Evolutionary conservation across 1,284 basidiomycete genomes (phyloP).

Genomic region (Trametes polyzona): DNA sequence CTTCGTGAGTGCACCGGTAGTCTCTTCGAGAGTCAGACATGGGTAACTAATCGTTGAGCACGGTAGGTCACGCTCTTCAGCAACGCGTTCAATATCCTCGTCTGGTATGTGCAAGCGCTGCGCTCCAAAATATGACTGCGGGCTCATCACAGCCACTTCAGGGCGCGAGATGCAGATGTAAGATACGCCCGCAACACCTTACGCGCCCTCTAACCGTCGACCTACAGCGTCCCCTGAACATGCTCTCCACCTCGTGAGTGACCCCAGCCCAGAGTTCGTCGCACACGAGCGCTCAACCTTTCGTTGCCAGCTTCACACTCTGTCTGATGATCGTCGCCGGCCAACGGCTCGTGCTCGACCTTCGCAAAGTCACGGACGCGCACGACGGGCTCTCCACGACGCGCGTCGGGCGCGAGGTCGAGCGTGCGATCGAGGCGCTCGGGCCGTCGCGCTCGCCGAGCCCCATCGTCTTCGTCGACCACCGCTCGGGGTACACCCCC

Average conservation of each 20-base stretch:
- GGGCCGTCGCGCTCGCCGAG: slow-evolving; percentile 17
- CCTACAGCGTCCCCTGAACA: slow-evolving; percentile 20
- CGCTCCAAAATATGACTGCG: too few species aligned
- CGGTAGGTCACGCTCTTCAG: slow-evolving; percentile 16
- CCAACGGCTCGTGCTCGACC: slow-evolving; percentile 29
- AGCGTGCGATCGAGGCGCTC: slow-evolving; percentile 23
- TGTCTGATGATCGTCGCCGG: slow-evolving; percentile 26
- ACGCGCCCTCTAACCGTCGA: background rate
- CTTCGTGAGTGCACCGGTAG: background rate
- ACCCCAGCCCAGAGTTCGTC: background rate
- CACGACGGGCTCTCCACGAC: slow-evolving; percentile 24
- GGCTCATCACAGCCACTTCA: too few species aligned
- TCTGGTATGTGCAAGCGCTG: slow-evolving; percentile 14
- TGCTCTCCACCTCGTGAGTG: slow-evolving; percentile 19
- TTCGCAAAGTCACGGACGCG: slow-evolving; percentile 23
- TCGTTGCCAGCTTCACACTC: slow-evolving; percentile 20
- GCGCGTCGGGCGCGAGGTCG: slow-evolving; percentile 25
- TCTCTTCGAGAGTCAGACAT: too few species aligned
- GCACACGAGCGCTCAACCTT: too few species aligned
- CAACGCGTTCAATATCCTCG: slow-evolving; percentile 24
- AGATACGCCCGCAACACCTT: background rate
- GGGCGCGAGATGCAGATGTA: slow-evolving; percentile 17
- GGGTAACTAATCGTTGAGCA: background rate
- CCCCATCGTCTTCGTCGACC: slow-evolving; percentile 20
- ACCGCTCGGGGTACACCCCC: background rate